Evolutionary conservation across 495 filamentous ascomycete genomes (phyloP), one percentile per base, ranked within the genome.

Genomic region (Aspergillus panamensis): DNA sequence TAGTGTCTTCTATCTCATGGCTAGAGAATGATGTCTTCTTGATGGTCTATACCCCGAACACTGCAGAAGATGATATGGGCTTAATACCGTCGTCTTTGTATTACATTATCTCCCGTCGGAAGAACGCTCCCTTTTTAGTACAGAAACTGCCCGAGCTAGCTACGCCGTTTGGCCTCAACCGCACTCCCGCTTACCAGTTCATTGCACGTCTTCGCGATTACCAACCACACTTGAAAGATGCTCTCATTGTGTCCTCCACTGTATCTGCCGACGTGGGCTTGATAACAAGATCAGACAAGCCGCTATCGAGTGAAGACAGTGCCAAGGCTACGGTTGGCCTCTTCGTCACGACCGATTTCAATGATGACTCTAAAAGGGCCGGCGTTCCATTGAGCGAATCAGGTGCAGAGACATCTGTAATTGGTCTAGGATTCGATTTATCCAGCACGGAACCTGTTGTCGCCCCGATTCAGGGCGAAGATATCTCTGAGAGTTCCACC

Each of bases 1-100:
- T 64, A 92, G 90, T 96, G 6, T 90, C 91, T n/a, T 87, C 89
- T 10, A 77, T 97, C 49, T 77, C 78, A 30, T 99, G 95, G 95
- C 78, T 97, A 6, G 89, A 92, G 66, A 96, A 94, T 59, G 73
- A 95, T 69, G 70, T 93, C 9, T 96, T 97, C 66, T 77, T 97
- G 21, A 78, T 84, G 37, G 81, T 89, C 13, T 87, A 96, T 68
- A 92, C 85, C 7, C 82, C 86, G 4, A 79, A 81, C 47, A 65
- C 80, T 43, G 73, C 76, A 8, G 81, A 85, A 49, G 80, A 80
- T 58, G 77, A 80, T 30, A 75, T 74, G 54, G 80, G 73, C 3
- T 47, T 55, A 50, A 71, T 78, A 43, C 82, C 82, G 6, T 71
- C 79, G 9, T 87, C 90, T 0, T 78, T 77, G 7, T 94, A 87